Conservation (phyloP, 805 yeast genomes). For the Hanseniaspora lachancei region DNA sequence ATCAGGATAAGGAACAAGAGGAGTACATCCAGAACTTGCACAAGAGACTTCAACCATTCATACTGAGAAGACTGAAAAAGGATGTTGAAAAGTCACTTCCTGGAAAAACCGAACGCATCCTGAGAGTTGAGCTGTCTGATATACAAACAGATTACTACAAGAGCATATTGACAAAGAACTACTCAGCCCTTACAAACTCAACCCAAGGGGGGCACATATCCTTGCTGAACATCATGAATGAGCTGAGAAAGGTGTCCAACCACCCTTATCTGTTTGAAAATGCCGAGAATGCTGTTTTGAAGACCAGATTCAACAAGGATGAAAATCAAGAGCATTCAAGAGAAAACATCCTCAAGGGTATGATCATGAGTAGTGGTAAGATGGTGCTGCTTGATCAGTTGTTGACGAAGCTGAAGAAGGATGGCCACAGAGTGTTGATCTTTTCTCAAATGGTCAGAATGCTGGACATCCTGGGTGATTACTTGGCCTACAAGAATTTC, state of each 20-base stretch:
- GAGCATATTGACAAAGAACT: slow-evolving; percentile 83
- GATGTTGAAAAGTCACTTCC: slow-evolving; percentile 97
- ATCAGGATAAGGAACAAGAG: slow-evolving; percentile 79
- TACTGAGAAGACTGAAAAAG: slow-evolving; percentile 82
- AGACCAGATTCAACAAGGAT: slow-evolving; percentile 38
- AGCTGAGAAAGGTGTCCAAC: slow-evolving; percentile 89
- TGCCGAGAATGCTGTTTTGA: slow-evolving; percentile 70
- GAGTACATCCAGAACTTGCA: slow-evolving; percentile 77
- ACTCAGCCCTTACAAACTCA: slow-evolving; percentile 81
- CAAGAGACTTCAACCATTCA: slow-evolving; percentile 75
- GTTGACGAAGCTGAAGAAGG: slow-evolving; percentile 68
- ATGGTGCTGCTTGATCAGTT: slow-evolving; percentile 92
- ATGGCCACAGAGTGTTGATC: slow-evolving; percentile 90
- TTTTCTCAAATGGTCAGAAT: slow-evolving; percentile 96
- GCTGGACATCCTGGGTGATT: slow-evolving; percentile 89
- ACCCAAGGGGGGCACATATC: slow-evolving; percentile 66
- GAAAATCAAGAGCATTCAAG: slow-evolving; percentile 41
- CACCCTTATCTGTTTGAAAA: slow-evolving; percentile 92
- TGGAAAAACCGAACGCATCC: slow-evolving; percentile 85
- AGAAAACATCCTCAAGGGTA: slow-evolving; percentile 72
- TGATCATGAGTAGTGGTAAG: slow-evolving; percentile 95
- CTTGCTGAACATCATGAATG: slow-evolving; percentile 82
- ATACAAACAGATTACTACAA: slow-evolving; percentile 90
- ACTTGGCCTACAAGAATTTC: slow-evolving; percentile 71
- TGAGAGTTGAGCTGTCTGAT: slow-evolving; percentile 90